Conservation (phyloP, 345 rosid species). For the Eucalyptus pauciflora region DNA sequence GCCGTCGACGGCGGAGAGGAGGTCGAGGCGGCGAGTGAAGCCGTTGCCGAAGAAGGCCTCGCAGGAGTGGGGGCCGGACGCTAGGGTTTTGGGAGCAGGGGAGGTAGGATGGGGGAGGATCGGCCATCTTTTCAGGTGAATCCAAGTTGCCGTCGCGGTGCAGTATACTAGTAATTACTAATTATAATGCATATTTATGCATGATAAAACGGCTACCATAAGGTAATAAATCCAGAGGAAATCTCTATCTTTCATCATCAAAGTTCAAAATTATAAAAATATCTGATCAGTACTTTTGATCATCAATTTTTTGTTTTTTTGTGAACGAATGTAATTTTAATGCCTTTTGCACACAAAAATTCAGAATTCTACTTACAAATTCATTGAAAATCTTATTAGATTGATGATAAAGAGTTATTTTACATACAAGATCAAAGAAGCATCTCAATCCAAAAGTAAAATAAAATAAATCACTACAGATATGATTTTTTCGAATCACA, state of each 20-base stretch:
- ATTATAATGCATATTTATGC: no score
- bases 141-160: not conserved
- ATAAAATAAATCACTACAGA: not conserved
- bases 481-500: not conserved
- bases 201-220: no score
- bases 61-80: not conserved
- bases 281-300: no score
- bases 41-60: no score
- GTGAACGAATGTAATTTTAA: not conserved
- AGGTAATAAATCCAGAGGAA: not conserved
- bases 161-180: not conserved
- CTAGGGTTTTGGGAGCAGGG: constrained; percentile 50
- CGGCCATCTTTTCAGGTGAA: constrained; percentile 62
- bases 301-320: not conserved
- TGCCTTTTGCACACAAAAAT: not conserved
- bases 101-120: constrained; percentile 56
- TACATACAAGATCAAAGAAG: not conserved
- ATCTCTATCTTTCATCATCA: no score
- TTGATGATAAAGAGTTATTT: not conserved
- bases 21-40: constrained; percentile 42
- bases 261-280: not conserved
- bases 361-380: not conserved
- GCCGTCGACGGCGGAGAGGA: constrained; percentile 15
- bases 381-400: not conserved
- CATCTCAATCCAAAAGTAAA: not conserved